Percentiles rank a stretch among this genome's conserved stretches.
Conservation (phyloP, 192 early-diverging fungal species). For the Funneliformis geosporum region DNA sequence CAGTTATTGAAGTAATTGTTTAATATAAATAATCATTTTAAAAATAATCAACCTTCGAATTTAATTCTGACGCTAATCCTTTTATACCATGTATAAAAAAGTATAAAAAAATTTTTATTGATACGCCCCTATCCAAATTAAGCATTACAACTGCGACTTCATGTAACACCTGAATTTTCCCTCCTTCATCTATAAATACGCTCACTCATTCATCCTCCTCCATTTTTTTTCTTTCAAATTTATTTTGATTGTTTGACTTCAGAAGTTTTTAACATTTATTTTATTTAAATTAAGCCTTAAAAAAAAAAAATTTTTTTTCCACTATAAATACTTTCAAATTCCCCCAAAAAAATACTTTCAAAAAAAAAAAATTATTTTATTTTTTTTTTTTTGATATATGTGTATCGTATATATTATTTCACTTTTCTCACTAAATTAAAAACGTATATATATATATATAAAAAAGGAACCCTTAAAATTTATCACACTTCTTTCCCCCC, state of each 20-base stretch:
- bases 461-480: neutral
- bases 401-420: too few species aligned
- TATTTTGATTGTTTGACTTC: neutral
- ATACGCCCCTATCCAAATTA: constrained; percentile 8
- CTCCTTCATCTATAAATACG: neutral
- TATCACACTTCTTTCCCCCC: neutral
- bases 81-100: too few species aligned
- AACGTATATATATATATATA: too few species aligned
- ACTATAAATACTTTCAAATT: constrained; percentile 1
- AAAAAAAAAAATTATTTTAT: neutral
- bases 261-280: neutral
- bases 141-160: neutral
- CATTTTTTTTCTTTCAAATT: neutral
- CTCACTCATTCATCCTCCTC: neutral
- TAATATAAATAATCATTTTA: too few species aligned
- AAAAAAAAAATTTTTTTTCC: neutral
- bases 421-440: neutral
- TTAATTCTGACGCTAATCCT: too few species aligned
- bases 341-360: neutral
- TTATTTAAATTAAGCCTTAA: neutral
- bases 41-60: too few species aligned
- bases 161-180: neutral
- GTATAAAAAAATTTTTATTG: neutral
- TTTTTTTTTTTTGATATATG: neutral
- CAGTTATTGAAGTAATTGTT: too few species aligned